A percentile compares a stretch with the other conserved stretches of the same genome.
phyloP scores from a whole-genome alignment of 129 eudicot species.

The Tanacetum coccineum region DNA sequence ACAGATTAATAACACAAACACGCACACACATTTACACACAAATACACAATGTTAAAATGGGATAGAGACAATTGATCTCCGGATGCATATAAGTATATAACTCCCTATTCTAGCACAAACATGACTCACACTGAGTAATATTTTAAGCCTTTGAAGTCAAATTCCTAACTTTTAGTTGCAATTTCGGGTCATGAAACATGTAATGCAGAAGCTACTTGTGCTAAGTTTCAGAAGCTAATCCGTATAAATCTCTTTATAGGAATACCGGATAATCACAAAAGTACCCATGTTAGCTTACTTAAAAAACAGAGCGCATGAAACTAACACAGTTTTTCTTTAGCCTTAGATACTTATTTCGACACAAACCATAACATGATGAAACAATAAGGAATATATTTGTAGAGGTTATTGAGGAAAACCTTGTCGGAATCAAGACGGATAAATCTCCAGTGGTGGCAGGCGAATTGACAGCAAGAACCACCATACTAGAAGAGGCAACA shows the following conservation, averaged over 20 bases:
- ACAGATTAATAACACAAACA: not conserved
- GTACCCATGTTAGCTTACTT: not conserved
- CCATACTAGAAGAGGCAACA: conserved; percentile 29
- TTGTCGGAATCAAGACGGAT: conserved; percentile 43
- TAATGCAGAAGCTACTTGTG: not conserved
- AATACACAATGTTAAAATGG: too few species aligned
- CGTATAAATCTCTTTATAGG: not conserved
- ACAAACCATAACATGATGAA: too few species aligned
- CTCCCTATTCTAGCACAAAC: too few species aligned
- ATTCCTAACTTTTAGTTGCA: too few species aligned
- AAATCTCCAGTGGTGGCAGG: conserved; percentile 39
- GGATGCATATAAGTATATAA: too few species aligned
- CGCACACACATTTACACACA: too few species aligned
- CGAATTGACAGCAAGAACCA: conserved; percentile 30
- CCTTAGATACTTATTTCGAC: too few species aligned
- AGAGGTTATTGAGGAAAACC: conserved; percentile 26
- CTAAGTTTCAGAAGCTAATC: not conserved
- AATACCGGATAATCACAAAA: not conserved
- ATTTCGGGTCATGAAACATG: not conserved
- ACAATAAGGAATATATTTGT: too few species aligned
- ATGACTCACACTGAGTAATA: too few species aligned
- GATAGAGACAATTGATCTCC: too few species aligned
- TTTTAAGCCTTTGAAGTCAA: too few species aligned
- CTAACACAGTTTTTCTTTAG: not conserved
- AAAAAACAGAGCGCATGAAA: not conserved